Percentiles rank a stretch among this genome's conserved stretches.
Conservation (phyloP, 2,329 filamentous ascomycete species). For the Leptographium flavum region DNA sequence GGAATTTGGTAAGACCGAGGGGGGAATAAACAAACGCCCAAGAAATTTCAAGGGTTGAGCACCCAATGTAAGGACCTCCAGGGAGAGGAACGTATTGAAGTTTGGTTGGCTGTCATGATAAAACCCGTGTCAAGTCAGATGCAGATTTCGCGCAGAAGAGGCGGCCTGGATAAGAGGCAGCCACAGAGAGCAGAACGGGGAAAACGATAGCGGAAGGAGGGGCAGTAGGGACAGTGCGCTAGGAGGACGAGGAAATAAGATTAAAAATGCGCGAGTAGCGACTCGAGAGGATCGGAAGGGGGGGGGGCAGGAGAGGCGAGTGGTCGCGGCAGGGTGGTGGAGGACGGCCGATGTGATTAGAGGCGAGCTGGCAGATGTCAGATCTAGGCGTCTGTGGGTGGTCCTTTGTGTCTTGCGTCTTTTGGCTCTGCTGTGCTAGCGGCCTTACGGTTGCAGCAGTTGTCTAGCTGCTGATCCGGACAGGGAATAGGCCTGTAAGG, state of each 20-base stretch:
- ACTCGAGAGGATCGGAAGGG: neutral
- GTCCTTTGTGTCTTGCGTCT: neutral
- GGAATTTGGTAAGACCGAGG: neutral
- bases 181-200: neutral
- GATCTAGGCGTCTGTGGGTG: slow-evolving; percentile 6
- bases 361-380: slow-evolving; percentile 6
- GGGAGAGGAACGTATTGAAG: slow-evolving; percentile 25
- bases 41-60: slow-evolving; percentile 24
- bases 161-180: neutral
- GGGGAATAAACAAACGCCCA: slow-evolving; percentile 1
- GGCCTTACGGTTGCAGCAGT: neutral
- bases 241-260: neutral
- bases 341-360: slow-evolving; percentile 2
- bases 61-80: slow-evolving; percentile 30
- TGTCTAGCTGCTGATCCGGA: slow-evolving; percentile 5
- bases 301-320: neutral
- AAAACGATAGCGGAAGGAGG: slow-evolving; percentile 1
- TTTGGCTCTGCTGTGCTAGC: neutral
- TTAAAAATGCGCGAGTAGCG: slow-evolving; percentile 1
- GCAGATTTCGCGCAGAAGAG: slow-evolving; percentile 11
- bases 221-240: neutral
- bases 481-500: slow-evolving; percentile 1
- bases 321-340: neutral
- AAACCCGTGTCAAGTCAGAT: slow-evolving; percentile 17
- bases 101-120: slow-evolving; percentile 33